phyloP scores from a whole-genome alignment of 768 basidiomycete genomes.

The Hygrophoropsis aurantiaca region DNA sequence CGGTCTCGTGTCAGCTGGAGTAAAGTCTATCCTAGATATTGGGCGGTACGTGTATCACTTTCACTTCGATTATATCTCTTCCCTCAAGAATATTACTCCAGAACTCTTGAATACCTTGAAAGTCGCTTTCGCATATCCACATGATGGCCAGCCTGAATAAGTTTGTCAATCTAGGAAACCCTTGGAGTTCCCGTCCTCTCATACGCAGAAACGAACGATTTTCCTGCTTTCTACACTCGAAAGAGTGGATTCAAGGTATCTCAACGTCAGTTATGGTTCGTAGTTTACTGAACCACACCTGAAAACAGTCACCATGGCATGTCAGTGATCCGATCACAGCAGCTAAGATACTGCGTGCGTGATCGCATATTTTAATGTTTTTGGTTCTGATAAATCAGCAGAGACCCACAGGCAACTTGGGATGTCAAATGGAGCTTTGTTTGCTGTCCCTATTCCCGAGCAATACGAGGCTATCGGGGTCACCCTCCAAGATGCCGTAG shows the following conservation, averaged over 20 bases:
- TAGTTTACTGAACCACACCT: not conserved
- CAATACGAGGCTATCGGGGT: constrained; percentile 67
- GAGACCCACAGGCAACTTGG: constrained; percentile 71
- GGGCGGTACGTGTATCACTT: constrained; percentile 48
- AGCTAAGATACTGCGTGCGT: constrained; percentile 73
- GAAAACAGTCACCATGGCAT: constrained; percentile 74
- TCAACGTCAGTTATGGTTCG: not conserved
- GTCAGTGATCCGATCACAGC: constrained; percentile 61
- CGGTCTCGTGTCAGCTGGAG: constrained; percentile 88
- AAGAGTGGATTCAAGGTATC: constrained; percentile 76
- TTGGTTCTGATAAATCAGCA: constrained; percentile 26
- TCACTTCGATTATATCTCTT: not conserved
- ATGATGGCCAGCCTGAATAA: not conserved
- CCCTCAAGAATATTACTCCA: constrained; percentile 23
- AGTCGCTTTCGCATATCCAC: constrained; percentile 13
- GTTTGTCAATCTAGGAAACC: constrained; percentile 67
- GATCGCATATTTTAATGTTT: not conserved
- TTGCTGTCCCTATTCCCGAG: constrained; percentile 89
- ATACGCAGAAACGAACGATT: constrained; percentile 73
- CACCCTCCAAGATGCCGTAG: constrained; percentile 72
- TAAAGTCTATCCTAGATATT: constrained; percentile 95
- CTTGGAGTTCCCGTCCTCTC: constrained; percentile 90
- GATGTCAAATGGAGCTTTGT: constrained; percentile 73
- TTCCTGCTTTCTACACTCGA: constrained; percentile 93
- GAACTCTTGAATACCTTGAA: constrained; percentile 81